Evolutionary conservation across 1,139 yeast species (phyloP), one percentile per base, ranked within the genome.

Genomic region (Debaryomycetaceae sp.): DNA sequence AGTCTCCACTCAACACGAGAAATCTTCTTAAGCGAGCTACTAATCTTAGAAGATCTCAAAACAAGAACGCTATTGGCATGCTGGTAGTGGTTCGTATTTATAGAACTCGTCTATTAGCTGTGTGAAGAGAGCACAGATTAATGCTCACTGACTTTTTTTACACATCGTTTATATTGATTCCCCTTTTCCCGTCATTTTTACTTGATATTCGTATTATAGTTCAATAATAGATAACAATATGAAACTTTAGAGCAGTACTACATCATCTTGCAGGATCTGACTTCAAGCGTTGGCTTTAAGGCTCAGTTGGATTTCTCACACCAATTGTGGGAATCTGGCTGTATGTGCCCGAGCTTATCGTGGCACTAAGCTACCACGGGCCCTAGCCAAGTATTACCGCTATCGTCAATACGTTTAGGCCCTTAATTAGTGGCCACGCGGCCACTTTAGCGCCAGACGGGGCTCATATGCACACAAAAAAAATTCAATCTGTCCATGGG

Each of bases 1-100:
- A 82, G 97, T 90, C 58, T 90, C 97, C 59, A 90, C 97, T 74
- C 97, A 89, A 78, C 97, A 90, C 78, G 97, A 90, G 81, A 80
- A 80, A 69, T 79, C 84, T 34, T 57, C 76, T 57, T 75, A 69
- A 57, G 51, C 54, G 11, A 8, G 31, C 31, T 7, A 27, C 8
- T 27, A 11, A 7, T 11, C 11, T 8, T 27, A 27, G 11, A 27
- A 27, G 31, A 27, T 27, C 11, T 27, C 11, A 27, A 27, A 27
- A 27, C 31, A 27, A 27, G 31, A 27, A 27, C 31, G 31, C 31
- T 27, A 27, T 27, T 27, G 31, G 31, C 31, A 27, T 27, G 31
- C 31, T 27, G 31, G 31, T 27, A 27, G 31, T 27, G 31, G 31
- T 27, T 27, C 31, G 11, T 27, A 27, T 27, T 27, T 27, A 27